phyloP scores from a whole-genome alignment of 345 rosid genomes.

The Gossypium anomalum region DNA sequence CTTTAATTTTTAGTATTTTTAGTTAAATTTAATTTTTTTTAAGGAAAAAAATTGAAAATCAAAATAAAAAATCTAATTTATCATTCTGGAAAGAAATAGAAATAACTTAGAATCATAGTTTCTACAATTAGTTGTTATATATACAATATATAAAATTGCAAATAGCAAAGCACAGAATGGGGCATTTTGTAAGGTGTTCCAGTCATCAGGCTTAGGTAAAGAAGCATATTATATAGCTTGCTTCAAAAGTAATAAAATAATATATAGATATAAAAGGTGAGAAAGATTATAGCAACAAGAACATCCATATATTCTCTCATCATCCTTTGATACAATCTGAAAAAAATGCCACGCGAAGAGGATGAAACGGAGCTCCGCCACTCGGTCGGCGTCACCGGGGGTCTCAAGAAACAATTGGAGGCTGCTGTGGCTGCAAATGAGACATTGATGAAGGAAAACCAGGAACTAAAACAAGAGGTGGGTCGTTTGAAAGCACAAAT shows the following conservation, averaged over 20 bases:
- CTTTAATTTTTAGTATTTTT: accelerated
- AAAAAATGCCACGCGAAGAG: constrained; percentile 44
- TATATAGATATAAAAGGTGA: constrained; percentile 12
- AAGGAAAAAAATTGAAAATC: accelerated
- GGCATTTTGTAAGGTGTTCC: constrained; percentile 19
- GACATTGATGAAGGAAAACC: constrained; percentile 70
- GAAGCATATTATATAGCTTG: constrained; percentile 19
- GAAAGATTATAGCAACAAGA: constrained; percentile 13
- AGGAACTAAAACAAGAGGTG: constrained; percentile 64
- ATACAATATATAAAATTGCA: not conserved
- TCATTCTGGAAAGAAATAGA: too few species aligned
- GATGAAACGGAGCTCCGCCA: constrained; percentile 36
- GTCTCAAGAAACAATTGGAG: constrained; percentile 60
- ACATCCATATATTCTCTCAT: constrained; percentile 4
- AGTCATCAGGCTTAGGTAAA: constrained; percentile 25
- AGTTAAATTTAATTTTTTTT: accelerated
- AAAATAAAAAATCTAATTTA: too few species aligned
- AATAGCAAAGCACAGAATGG: constrained; percentile 11
- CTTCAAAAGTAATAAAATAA: constrained; percentile 33
- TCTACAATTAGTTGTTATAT: accelerated
- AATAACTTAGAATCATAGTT: too few species aligned
- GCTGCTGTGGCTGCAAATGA: constrained; percentile 46
- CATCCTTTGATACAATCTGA: constrained; percentile 14
- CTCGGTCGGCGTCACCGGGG: constrained; percentile 21
- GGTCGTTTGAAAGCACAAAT: constrained; percentile 65